Evolutionary conservation across 2,329 filamentous ascomycete genomes (phyloP).

Genomic region (Neurospora sp.): DNA sequence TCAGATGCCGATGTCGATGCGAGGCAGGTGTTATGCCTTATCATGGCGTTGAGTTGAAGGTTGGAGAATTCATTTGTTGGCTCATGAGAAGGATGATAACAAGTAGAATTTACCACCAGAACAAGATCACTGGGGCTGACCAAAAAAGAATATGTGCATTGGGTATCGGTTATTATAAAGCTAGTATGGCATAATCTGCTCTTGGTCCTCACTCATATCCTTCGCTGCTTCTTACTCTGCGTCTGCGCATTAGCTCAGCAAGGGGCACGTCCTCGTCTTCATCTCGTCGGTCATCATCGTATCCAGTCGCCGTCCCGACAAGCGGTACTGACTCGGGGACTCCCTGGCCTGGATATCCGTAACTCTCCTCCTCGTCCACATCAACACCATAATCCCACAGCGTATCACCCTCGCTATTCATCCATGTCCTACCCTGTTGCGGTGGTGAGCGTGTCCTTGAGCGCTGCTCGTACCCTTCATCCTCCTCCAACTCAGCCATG

Average conservation of each 20-base stretch:
- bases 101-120: rapidly evolving
- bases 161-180: not conserved
- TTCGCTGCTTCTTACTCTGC: constrained; percentile 21
- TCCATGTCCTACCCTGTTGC: constrained; percentile 38
- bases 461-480: constrained; percentile 5
- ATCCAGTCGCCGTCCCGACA: not conserved
- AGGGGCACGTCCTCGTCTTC: constrained; percentile 57
- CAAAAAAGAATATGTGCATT: not conserved
- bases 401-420: constrained; percentile 65
- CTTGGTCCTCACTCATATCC: constrained; percentile 9
- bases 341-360: not conserved
- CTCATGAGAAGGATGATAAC: not conserved
- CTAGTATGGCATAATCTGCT: not conserved
- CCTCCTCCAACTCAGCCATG: constrained; percentile 41
- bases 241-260: constrained; percentile 53
- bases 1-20: too few species aligned
- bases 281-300: constrained; percentile 11
- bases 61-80: too few species aligned
- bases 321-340: not conserved
- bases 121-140: not conserved
- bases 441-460: not conserved
- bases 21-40: too few species aligned
- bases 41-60: too few species aligned
- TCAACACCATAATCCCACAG: constrained; percentile 73
- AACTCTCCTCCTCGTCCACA: constrained; percentile 51